Percentiles rank a stretch among this genome's conserved stretches.
These are phyloP conservation scores for Xylariales sp. DNA, from an alignment of 2,329 filamentous ascomycete genomes.

Conservation along the genomic window DNA sequence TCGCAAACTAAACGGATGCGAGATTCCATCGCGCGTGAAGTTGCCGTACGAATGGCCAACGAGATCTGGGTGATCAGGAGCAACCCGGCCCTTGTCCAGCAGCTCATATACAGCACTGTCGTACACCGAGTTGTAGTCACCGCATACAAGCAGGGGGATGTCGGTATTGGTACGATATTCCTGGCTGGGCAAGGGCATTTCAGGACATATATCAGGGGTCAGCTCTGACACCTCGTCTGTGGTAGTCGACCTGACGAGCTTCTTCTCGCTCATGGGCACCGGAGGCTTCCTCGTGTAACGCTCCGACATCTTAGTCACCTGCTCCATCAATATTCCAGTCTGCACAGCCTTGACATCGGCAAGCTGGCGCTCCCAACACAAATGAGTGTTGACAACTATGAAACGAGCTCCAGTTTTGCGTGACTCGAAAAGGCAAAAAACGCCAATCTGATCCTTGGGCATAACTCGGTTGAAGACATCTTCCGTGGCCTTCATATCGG, in stretches of 20 bases:
- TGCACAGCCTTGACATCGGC: slow-evolving; percentile 96
- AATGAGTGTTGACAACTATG: slow-evolving; percentile 89
- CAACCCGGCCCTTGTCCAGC: slow-evolving; percentile 73
- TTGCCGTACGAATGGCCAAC: slow-evolving; percentile 82
- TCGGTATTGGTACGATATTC: slow-evolving; percentile 83
- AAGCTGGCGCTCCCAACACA: slow-evolving; percentile 89
- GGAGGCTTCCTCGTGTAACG: slow-evolving; percentile 77
- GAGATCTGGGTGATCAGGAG: slow-evolving; percentile 76
- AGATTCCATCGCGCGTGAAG: slow-evolving; percentile 87
- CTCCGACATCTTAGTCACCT: slow-evolving; percentile 80
- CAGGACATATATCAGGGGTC: slow-evolving; percentile 50
- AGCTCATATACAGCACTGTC: slow-evolving; percentile 91
- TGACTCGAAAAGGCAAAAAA: slow-evolving; percentile 90
- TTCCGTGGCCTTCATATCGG: slow-evolving; percentile 95
- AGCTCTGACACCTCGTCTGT: slow-evolving; percentile 42
- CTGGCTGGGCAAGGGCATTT: slow-evolving; percentile 69
- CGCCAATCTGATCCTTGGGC: slow-evolving; percentile 95
- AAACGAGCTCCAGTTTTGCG: slow-evolving; percentile 82
- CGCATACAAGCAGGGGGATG: slow-evolving; percentile 86
- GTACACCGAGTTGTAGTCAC: slow-evolving; percentile 90
- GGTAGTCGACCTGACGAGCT: slow-evolving; percentile 42
- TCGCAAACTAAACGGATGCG: slow-evolving; percentile 89
- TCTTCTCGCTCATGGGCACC: slow-evolving; percentile 69
- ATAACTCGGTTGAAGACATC: slow-evolving; percentile 98
- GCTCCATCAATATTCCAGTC: slow-evolving; percentile 91